Evolutionary conservation across 768 basidiomycete species (phyloP).

Genomic region (Saitozyma sp.): DNA sequence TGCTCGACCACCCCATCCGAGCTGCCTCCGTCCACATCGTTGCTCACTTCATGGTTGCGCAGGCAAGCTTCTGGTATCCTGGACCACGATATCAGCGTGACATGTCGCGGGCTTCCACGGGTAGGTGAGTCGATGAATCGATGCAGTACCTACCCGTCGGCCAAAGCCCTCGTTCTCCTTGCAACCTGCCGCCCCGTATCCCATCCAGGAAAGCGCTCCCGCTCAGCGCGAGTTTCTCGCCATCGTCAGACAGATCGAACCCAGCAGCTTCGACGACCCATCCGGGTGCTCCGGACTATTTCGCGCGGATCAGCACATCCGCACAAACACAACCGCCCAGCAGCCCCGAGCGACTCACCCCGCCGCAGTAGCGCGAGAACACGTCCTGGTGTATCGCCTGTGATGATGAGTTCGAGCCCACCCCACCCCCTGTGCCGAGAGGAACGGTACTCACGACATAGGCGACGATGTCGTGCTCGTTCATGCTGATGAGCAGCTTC

Average conservation of each 20-base stretch:
- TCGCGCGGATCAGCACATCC: not conserved
- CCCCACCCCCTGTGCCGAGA: slow-evolving; percentile 70
- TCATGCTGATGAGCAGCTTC: slow-evolving; percentile 55
- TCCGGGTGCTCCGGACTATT: slow-evolving; percentile 80
- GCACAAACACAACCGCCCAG: not conserved
- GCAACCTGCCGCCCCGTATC: slow-evolving; percentile 64
- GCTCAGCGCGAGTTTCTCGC: slow-evolving; percentile 69
- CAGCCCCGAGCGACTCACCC: slow-evolving; percentile 49
- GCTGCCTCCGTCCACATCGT: too few relatives aligned
- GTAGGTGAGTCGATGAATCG: not conserved
- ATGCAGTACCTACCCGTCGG: slow-evolving; percentile 62
- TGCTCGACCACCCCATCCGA: too few relatives aligned
- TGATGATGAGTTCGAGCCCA: slow-evolving; percentile 2
- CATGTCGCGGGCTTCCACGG: not conserved
- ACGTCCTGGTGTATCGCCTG: slow-evolving; percentile 81
- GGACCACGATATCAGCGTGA: not conserved
- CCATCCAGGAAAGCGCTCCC: slow-evolving; percentile 86
- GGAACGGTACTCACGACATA: slow-evolving; percentile 54
- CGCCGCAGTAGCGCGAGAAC: slow-evolving; percentile 91
- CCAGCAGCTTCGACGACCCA: slow-evolving; percentile 90
- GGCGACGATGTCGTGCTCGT: slow-evolving; percentile 36
- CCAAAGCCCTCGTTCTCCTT: slow-evolving; percentile 82
- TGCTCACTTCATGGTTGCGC: slow-evolving; percentile 83
- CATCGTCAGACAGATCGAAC: slow-evolving; percentile 65
- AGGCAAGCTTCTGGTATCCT: slow-evolving; percentile 86